A percentile compares a stretch with the other conserved stretches of the same genome.
These are phyloP conservation scores for Petrea volubilis DNA, from an alignment of 257 asterid genomes.

Conservation along the genomic window DNA sequence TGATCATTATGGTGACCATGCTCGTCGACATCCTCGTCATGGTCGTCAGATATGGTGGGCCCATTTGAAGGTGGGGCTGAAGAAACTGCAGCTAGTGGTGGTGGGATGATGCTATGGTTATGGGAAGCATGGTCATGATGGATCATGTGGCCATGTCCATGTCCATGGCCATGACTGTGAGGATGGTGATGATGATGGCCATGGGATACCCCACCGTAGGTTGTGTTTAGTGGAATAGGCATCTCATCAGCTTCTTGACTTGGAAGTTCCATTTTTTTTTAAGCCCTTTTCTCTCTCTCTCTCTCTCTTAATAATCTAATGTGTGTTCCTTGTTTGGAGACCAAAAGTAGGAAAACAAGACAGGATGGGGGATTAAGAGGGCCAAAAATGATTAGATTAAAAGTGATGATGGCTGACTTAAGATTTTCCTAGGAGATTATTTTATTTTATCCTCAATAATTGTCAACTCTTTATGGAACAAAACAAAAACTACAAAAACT, in stretches of 20 bases:
- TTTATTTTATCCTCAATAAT: background rate
- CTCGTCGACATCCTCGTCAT: constrained; percentile 27
- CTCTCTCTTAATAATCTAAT: background rate
- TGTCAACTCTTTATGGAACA: constrained; percentile 46
- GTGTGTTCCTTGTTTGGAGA: constrained; percentile 58
- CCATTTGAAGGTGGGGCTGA: constrained; percentile 4
- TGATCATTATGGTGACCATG: background rate
- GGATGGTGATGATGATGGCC: background rate
- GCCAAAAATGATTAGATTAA: constrained; percentile 32
- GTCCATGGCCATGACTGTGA: constrained; percentile 13
- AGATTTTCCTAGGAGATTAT: background rate
- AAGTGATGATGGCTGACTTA: constrained; percentile 28
- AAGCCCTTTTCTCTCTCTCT: background rate
- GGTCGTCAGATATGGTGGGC: constrained; percentile 28
- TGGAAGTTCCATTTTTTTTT: constrained; percentile 53
- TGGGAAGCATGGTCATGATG: constrained; percentile 40
- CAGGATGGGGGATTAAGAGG: constrained; percentile 19
- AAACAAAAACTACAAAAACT: constrained; percentile 5
- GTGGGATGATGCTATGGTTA: constrained; percentile 33
- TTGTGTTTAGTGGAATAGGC: constrained; percentile 78
- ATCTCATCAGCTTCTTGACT: constrained; percentile 40
- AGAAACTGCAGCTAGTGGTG: constrained; percentile 21
- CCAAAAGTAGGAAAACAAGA: constrained; percentile 52
- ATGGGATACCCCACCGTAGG: constrained; percentile 50
- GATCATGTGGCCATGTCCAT: constrained; percentile 50